Base-by-base conservation (phyloP, 83 land plant species). In the Picea abies region DNA sequence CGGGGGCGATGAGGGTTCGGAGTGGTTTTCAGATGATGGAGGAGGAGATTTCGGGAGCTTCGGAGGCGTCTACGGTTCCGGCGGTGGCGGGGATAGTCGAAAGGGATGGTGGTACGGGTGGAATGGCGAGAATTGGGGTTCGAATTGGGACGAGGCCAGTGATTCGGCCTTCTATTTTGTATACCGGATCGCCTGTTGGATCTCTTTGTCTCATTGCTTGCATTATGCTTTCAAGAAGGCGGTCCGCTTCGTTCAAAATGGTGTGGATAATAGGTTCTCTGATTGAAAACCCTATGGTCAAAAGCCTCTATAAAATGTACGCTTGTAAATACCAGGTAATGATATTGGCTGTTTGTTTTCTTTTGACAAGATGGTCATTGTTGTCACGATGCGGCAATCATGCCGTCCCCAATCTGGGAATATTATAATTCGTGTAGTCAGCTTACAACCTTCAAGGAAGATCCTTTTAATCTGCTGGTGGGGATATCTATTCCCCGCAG, bases 181-280 rank as follows among this genome's bases (percentile, higher is more conserved):
- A 4, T 92, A 92, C 79, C 88, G 87, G 90, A 87, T 88, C 65
- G 37, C 90, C 19, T 81, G 84, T 66, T 92, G 91, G 91, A 81
- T 92, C 14, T 88, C 84, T 2, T 78, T 92, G 23, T 89, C 94
- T 20, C 89, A 89, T 84, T 89, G 91, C 79, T 71, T 86, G 64
- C 91, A 92, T 56, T 89, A 89, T 49, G 91, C 91, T 11, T 89
- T 81, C 58, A 92, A 89, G 94, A 92, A 79, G 84, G 52, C 83
- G 32, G 81, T 69, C 1, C 60, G 86, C 19, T 19, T 83, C 1
- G 63, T 83, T 23, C 52, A 79, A 1, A 76, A 19, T n/a, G 84
- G 83, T 63, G 39, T 76, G 5, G 82, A 81, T 1, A 47, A 82
- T 60, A 52, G 58, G 58, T 52, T 52, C 58, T 52, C 58, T 52